Evolutionary conservation across 2,329 filamentous ascomycete species (phyloP), one percentile per base, ranked within the genome.

Genomic region (Clonostachys chloroleuca): DNA sequence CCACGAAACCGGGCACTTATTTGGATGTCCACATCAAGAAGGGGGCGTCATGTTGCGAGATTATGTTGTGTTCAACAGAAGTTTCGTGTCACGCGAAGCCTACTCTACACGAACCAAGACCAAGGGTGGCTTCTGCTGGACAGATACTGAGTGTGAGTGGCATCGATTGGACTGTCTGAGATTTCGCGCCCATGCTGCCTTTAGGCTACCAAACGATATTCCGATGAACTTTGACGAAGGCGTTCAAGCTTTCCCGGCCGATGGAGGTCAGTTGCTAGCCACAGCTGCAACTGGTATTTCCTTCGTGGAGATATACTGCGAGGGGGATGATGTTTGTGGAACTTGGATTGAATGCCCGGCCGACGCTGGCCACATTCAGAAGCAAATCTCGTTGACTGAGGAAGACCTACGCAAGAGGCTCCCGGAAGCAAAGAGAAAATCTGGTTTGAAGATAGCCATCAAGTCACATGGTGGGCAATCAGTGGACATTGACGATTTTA

Each of bases 1-100:
- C 43, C 92, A 95, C 64, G 91, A 96, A 66, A 87, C 87, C 1
- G 92, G 92, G 5, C 92, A 95, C 67, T 67, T 96, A 18, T 87
- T 97, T 55, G 92, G 92, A 44, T 95, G 89, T 54, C 89, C 90
- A 10, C 89, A 95, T 61, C 90, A 95, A 61, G 89, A 94, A 59
- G 87, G 74, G 30, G 92, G 94, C n/a, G 77, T 97, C 51, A 97
- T 97, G 92, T 73, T 91, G 44, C 80, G 89, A 47, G 92, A 96
- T 63, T 96, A 95, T 62, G 82, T 92, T 34, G 84, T 77, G 3
- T 70, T 97, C 12, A 95, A 94, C 65, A 83, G 92, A 24, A 87
- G 87, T 2, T 97, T 96, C 62, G 76, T 88, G 42, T 80, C 81
- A 34, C 82, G 86, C 39, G 92, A 96, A 64, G 83, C 90, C 1